These are phyloP conservation scores for Dendrocalamus latiflorus DNA, from an alignment of 202 grass and related monocot species.

Conservation along the genomic window DNA sequence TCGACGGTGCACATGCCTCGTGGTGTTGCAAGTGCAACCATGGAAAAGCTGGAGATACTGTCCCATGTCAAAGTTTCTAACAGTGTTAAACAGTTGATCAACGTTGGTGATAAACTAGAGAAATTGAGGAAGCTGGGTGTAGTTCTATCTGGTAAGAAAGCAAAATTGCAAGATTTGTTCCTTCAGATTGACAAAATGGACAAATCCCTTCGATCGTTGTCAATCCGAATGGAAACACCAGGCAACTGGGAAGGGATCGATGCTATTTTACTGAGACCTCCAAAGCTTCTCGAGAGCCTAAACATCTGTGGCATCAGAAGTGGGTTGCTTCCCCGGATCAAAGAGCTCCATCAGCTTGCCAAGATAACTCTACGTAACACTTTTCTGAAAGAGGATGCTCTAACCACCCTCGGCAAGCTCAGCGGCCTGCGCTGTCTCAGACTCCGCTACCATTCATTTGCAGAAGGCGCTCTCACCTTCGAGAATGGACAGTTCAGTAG, in stretches of 20 bases:
- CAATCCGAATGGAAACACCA: background rate
- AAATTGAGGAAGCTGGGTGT: slow-evolving; percentile 2
- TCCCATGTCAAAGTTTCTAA: slow-evolving; percentile 3
- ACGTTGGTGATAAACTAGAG: no score
- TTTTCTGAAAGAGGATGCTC: background rate
- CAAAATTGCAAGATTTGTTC: background rate
- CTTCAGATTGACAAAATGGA: background rate
- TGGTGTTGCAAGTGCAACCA: background rate
- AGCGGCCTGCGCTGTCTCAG: no score
- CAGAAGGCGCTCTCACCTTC: no score
- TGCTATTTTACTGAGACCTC: background rate
- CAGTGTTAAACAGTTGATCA: no score
- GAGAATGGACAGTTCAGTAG: background rate
- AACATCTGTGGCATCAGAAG: background rate
- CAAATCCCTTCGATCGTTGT: background rate
- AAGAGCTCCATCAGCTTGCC: background rate
- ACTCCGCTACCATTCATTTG: no score
- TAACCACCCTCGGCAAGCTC: background rate
- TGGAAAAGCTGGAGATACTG: background rate
- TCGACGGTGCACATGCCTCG: no score
- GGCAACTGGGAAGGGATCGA: no score
- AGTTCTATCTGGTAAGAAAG: background rate
- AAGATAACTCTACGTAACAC: background rate
- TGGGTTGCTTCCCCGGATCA: background rate
- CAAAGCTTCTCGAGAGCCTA: background rate